phyloP scores from a whole-genome alignment of 2,329 filamentous ascomycete genomes.

The Stachybotrys chartarum region DNA sequence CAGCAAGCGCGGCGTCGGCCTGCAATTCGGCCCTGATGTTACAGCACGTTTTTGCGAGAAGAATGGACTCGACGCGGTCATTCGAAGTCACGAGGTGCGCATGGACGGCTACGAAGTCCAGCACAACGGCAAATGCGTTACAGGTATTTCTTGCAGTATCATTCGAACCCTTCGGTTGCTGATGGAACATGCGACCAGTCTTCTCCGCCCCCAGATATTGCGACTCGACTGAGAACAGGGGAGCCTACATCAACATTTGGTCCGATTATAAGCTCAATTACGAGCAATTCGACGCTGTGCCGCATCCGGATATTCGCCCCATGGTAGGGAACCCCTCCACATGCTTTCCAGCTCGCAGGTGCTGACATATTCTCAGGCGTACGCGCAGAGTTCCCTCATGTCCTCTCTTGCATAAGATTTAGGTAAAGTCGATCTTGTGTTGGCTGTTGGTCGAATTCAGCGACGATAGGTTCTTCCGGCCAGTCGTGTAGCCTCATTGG shows the following conservation, averaged over 20 bases:
- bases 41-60: slow-evolving; percentile 95
- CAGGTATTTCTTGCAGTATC: slow-evolving; percentile 48
- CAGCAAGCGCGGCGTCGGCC: slow-evolving; percentile 91
- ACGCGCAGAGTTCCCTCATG: slow-evolving; percentile 77
- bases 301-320: slow-evolving; percentile 89
- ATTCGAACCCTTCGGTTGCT: slow-evolving; percentile 7
- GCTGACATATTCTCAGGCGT: slow-evolving; percentile 50
- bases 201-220: slow-evolving; percentile 98
- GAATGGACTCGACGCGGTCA: slow-evolving; percentile 90
- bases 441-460: neutral
- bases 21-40: slow-evolving; percentile 95
- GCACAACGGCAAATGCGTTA: slow-evolving; percentile 92
- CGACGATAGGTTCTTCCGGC: neutral
- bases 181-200: slow-evolving; percentile 43
- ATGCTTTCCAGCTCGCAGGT: neutral
- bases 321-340: slow-evolving; percentile 52
- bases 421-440: neutral
- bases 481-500: neutral
- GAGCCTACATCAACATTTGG: slow-evolving; percentile 95
- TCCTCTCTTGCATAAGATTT: slow-evolving; percentile 59
- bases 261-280: slow-evolving; percentile 87
- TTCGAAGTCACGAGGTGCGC: slow-evolving; percentile 93
- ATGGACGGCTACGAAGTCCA: slow-evolving; percentile 99
- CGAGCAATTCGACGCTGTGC: slow-evolving; percentile 92
- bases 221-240: slow-evolving; percentile 96